A percentile compares a stretch with the other conserved stretches of the same genome.
Conservation (phyloP, 2,329 filamentous ascomycete species). For the Beauveria sp. region DNA sequence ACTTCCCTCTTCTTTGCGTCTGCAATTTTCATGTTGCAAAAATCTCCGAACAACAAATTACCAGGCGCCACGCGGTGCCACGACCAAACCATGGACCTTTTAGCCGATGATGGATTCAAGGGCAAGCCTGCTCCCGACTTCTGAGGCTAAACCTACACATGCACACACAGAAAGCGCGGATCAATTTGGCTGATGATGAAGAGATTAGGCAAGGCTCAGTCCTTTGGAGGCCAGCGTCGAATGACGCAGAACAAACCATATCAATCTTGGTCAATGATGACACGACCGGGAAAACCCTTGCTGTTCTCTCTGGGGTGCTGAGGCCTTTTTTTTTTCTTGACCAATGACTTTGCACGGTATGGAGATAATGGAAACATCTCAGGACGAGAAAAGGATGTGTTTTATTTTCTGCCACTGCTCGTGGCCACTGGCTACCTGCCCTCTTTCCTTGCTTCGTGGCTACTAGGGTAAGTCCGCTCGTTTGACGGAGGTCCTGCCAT, state of each 20-base stretch:
- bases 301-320: background rate
- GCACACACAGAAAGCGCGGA: background rate
- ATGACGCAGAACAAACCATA: background rate
- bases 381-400: background rate
- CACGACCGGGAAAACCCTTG: background rate
- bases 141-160: background rate
- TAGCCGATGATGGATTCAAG: background rate
- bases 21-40: background rate
- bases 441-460: background rate
- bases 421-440: too few species aligned
- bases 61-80: background rate
- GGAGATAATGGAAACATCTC: background rate
- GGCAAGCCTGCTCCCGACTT: background rate
- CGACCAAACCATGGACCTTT: background rate
- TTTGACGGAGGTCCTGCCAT: too few species aligned
- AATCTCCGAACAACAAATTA: background rate
- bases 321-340: too few species aligned
- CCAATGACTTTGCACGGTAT: background rate
- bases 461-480: too few species aligned
- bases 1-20: background rate
- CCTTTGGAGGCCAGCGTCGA: background rate
- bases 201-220: background rate
- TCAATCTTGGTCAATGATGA: background rate
- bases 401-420: too few species aligned
- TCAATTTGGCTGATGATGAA: background rate